Conservation (phyloP, 305 asterid genomes). For the Fraxinus angustifolia region DNA sequence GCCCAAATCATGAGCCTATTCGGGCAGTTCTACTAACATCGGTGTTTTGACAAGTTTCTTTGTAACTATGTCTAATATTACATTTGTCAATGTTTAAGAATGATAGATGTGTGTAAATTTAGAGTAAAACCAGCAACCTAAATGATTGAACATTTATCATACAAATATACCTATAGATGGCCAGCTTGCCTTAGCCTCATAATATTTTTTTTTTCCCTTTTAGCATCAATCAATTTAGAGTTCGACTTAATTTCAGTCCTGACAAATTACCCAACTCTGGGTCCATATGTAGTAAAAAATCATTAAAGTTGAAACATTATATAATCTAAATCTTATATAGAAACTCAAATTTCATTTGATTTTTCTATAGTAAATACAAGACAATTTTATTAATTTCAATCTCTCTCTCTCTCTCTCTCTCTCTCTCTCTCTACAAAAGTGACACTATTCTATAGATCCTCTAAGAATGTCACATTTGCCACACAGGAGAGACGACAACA, state of each 20-base stretch:
- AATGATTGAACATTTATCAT: not conserved
- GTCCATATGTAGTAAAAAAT: not conserved
- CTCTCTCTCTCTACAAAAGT: not conserved
- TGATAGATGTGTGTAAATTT: not conserved
- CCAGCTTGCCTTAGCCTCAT: not conserved
- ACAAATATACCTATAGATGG: not conserved
- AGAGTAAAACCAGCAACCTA: not conserved
- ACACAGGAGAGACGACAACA: slow-evolving; percentile 41
- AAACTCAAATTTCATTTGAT: not conserved
- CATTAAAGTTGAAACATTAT: not conserved
- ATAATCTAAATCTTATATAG: not conserved
- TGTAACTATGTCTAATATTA: not conserved
- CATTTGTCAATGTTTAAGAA: too few species aligned
- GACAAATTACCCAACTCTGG: not conserved
- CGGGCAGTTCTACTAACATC: slow-evolving; percentile 30
- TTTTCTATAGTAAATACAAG: not conserved
- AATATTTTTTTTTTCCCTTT: too few species aligned
- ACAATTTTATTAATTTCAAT: not conserved
- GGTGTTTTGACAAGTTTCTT: not conserved
- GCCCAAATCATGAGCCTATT: slow-evolving; percentile 67
- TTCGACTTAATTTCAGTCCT: not conserved
- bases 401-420: too few species aligned
- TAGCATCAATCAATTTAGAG: not conserved
- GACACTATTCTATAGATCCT: slow-evolving; percentile 21
- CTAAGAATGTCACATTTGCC: slow-evolving; percentile 37